Evolutionary conservation across 2,329 filamentous ascomycete genomes (phyloP).

Genomic region (Escovopsis weberi): DNA sequence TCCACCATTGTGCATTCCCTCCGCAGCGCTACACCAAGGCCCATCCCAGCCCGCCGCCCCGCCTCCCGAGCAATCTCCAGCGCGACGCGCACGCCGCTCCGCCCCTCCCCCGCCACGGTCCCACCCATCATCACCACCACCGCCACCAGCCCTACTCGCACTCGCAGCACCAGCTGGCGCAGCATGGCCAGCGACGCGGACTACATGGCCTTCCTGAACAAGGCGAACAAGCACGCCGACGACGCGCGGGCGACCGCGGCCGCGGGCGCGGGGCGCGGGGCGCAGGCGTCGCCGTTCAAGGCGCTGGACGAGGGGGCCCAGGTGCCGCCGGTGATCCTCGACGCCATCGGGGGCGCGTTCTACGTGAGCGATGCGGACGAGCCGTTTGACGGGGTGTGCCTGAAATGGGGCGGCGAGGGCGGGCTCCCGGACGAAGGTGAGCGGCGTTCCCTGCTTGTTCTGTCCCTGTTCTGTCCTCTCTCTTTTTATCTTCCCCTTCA

Average conservation of each 20-base stretch:
- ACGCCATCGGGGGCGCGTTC: constrained; percentile 30
- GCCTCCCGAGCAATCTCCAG: not conserved
- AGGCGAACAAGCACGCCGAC: constrained; percentile 67
- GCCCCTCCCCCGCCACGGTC: no score
- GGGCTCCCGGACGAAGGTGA: constrained; percentile 47
- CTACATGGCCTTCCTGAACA: constrained; percentile 74
- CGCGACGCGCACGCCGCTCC: not conserved
- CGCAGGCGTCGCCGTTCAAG: constrained; percentile 28
- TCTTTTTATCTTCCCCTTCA: no score
- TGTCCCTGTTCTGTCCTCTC: not conserved
- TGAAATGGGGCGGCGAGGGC: constrained; percentile 41
- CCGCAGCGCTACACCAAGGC: no score
- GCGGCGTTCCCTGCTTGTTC: constrained; percentile 11
- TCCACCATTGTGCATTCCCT: no score
- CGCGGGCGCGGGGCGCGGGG: constrained; percentile 9
- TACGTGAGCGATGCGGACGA: constrained; percentile 78
- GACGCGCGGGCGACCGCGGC: constrained; percentile 1
- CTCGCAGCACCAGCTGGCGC: constrained; percentile 31
- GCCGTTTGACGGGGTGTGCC: constrained; percentile 62
- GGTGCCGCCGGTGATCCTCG: constrained; percentile 44
- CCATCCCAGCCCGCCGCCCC: no score
- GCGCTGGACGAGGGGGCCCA: constrained; percentile 36
- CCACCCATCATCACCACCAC: no score
- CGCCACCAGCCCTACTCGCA: no score
- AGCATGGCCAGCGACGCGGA: constrained; percentile 64